Evolutionary conservation across 805 yeast species (phyloP).

Genomic region (Peterozyma toletana): DNA sequence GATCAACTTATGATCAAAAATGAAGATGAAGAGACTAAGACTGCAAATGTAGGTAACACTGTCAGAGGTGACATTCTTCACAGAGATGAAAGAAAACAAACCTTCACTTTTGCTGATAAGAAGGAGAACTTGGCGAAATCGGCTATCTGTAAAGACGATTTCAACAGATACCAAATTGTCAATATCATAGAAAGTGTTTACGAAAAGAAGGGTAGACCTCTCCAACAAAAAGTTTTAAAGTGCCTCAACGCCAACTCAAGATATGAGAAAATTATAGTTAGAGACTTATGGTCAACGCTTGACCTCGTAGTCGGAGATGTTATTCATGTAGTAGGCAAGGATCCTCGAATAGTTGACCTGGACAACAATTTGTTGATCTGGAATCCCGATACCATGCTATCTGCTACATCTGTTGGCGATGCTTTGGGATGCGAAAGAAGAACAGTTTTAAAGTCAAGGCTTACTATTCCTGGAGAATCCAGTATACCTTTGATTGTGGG

Average conservation of each 20-base stretch:
- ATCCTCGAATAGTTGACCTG: slow-evolving; percentile 42
- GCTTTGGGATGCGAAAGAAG: slow-evolving; percentile 69
- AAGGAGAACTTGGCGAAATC: slow-evolving; percentile 24
- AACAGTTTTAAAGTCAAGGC: slow-evolving; percentile 50
- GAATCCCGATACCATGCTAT: slow-evolving; percentile 75
- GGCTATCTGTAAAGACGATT: slow-evolving; percentile 37
- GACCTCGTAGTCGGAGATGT: slow-evolving; percentile 45
- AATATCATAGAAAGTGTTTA: slow-evolving; percentile 24
- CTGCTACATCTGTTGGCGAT: slow-evolving; percentile 79
- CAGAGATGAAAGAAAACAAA: not conserved
- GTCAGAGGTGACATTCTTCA: not conserved
- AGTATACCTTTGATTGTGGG: slow-evolving; percentile 73
- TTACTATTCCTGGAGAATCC: slow-evolving; percentile 57
- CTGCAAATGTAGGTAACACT: not conserved
- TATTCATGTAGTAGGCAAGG: slow-evolving; percentile 42
- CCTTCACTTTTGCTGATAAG: not conserved
- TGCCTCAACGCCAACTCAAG: no score
- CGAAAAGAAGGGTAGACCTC: slow-evolving; percentile 20
- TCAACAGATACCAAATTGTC: slow-evolving; percentile 41
- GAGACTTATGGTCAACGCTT: slow-evolving; percentile 56
- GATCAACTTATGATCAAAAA: not conserved
- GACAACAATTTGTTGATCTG: slow-evolving; percentile 60
- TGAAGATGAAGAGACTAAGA: not conserved
- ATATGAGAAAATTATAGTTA: slow-evolving; percentile 35
- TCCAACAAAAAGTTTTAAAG: no score